phyloP scores from a whole-genome alignment of 768 basidiomycete genomes.

The Grammothele lineata region DNA sequence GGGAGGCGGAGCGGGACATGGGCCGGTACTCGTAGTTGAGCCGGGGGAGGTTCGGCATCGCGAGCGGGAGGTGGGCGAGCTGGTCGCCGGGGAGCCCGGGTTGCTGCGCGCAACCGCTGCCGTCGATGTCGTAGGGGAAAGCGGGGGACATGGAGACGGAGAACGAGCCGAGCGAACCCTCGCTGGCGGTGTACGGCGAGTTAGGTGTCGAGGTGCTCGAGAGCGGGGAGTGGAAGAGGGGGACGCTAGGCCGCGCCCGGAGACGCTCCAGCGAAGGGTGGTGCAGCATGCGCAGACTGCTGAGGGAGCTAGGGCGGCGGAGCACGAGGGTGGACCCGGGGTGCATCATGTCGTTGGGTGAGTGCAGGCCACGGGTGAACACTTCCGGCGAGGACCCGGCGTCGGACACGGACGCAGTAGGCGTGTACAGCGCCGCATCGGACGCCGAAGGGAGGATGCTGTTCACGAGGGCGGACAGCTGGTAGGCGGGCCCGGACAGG shows the following conservation, averaged over 20 bases:
- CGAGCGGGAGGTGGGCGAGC: slow-evolving; percentile 6
- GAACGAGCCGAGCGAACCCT: background rate
- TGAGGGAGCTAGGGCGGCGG: slow-evolving; percentile 8
- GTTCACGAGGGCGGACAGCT: slow-evolving; percentile 53
- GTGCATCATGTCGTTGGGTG: slow-evolving; percentile 2
- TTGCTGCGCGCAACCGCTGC: too few species aligned
- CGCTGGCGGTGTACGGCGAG: slow-evolving; percentile 6
- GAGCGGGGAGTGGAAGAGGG: slow-evolving; percentile 11
- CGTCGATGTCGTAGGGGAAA: too few species aligned
- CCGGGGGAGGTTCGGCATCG: slow-evolving; percentile 7
- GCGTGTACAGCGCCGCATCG: slow-evolving; percentile 5
- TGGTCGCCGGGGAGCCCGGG: background rate
- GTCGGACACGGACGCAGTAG: slow-evolving; percentile 9
- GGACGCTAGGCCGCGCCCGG: slow-evolving; percentile 7
- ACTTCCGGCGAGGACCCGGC: slow-evolving; percentile 13
- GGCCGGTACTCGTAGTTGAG: slow-evolving; percentile 9
- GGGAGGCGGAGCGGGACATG: slow-evolving; percentile 1
- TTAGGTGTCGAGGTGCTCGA: slow-evolving; percentile 8
- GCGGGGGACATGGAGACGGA: background rate
- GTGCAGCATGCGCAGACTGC: slow-evolving; percentile 13
- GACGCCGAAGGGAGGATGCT: slow-evolving; percentile 30
- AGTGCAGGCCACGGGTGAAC: slow-evolving; percentile 10
- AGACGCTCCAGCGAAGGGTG: slow-evolving; percentile 14
- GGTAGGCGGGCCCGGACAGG: slow-evolving; percentile 58
- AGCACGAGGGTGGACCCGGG: slow-evolving; percentile 1